Conservation (phyloP, 2,329 filamentous ascomycete species). For the Helminthosporium solani region DNA sequence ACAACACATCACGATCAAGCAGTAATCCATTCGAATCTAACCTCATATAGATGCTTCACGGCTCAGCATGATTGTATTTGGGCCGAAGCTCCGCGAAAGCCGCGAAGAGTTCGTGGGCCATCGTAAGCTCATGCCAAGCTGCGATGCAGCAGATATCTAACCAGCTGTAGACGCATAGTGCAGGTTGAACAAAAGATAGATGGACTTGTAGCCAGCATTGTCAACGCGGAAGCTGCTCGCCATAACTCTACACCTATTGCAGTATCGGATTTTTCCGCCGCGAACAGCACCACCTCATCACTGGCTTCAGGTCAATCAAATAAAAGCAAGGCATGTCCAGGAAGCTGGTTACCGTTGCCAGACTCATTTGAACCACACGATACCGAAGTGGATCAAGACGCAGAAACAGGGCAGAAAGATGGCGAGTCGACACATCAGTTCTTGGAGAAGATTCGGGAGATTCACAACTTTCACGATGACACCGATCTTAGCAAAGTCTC, state of each 20-base stretch:
- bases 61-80: slow-evolving; percentile 33
- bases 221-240: slow-evolving; percentile 11
- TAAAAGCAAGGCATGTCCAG: slow-evolving; percentile 15
- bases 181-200: slow-evolving; percentile 41
- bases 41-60: slow-evolving; percentile 22
- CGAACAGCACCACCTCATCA: background rate
- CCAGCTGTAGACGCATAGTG: slow-evolving; percentile 29
- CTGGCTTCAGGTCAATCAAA: background rate
- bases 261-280: background rate
- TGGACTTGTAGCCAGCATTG: slow-evolving; percentile 35
- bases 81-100: slow-evolving; percentile 32
- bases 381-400: slow-evolving; percentile 1
- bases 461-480: slow-evolving; percentile 26
- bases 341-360: slow-evolving; percentile 31
- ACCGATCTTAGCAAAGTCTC: slow-evolving; percentile 13
- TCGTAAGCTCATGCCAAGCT: slow-evolving; percentile 28
- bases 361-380: slow-evolving; percentile 20
- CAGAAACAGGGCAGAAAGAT: slow-evolving; percentile 9
- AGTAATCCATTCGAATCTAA: background rate
- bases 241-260: background rate
- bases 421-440: slow-evolving; percentile 24
- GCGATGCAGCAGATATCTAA: background rate
- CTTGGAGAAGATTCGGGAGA: slow-evolving; percentile 25
- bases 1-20: background rate
- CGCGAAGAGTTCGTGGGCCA: slow-evolving; percentile 30